Evolutionary conservation across 148 eudicot genomes (phyloP), one percentile per base, ranked within the genome.

Genomic region (Vaccinium darrowii): DNA sequence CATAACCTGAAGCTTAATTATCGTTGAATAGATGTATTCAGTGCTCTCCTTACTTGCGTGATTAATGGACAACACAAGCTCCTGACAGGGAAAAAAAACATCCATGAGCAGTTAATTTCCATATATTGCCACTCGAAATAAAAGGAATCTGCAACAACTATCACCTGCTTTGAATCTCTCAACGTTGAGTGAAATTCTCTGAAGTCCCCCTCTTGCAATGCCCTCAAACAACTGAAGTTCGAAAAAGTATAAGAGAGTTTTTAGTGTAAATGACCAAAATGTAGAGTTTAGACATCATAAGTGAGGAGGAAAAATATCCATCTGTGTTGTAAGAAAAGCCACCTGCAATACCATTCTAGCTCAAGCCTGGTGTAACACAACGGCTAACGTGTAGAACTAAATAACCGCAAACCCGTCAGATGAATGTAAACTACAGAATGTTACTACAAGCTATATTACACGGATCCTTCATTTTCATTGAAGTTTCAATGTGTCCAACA

Each of bases 21-120:
- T 90, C 53, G 96, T 88, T 81, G 98, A 91, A 86, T 94, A 91
- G 76, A 97, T 94, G 88, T 90, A 90, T 79, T 92, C 92, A 51
- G 98, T 95, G 84, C 99, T 94, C 91, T 97, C 98, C 86, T 93
- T 93, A 85, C 99, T 95, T 77, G 98, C 91, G 83, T 92, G 93
- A 85, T 88, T 87, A 63, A 95, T 91, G 83, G 98, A 97, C 77
- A 91, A 77, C 78, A 93, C 90, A 87, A 97, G 99, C 86, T 90
- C 98, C 99, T 97, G 84, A 83, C 50, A 77, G 18, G n/a, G 86
- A 72, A 81, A 39, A 33, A 54, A 74, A 72, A 15, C 63, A 10
- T 51, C 76, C 57, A 78, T 51, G 21, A 52, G 57, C 27, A 33
- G 86, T 82, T 71, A 60, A 58, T 30, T 47, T 56, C 81, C 57